Evolutionary conservation across 2,329 filamentous ascomycete species (phyloP), one percentile per base, ranked within the genome.

Genomic region (Neofusicoccum sp.): DNA sequence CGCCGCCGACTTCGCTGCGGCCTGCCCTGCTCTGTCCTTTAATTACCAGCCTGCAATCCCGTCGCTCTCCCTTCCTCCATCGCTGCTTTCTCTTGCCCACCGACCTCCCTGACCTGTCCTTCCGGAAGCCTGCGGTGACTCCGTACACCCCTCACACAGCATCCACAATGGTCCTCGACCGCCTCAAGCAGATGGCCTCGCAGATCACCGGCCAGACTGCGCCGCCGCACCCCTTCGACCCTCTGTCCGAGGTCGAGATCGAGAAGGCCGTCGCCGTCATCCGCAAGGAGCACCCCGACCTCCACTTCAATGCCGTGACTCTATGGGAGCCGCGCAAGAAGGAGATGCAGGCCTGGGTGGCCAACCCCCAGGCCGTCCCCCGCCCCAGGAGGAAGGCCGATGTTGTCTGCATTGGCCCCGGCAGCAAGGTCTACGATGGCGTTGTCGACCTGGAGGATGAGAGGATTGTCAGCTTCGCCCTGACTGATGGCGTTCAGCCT

Each of bases 241-340:
- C 91, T 58, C 85, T 96, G 47, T 84, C 83, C 8, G 79, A 82
- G 8, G 75, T 79, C 1, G 92, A 96, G 75, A 96, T 96, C 67
- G 86, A 89, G 67, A 77, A 82, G 20, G 86, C 86, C 6, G 88
- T 92, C 54, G 77, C 82, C 1, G 79, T 90, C 33, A 81, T 96
- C 65, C 86, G 86, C 63, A 85, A 87, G 67, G 82, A 88, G 62
- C 82, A 96, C 72, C 81, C 85, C 61, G 80, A 88, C 51, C 82
- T 96, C 62, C 86, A 87, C 74, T 96, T 93, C 84, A 95, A 96
- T 79, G 89, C 92, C 2, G 87, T 96, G 60, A 89, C 90, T 2
- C 80, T 96, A 30, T 88, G 87, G 68, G 92, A 96, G 79, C 92
- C 92, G 51, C 88, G 88, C 65, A 96, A 96, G 80, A 86, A 83